Conservation (phyloP, 345 rosid genomes). For the Eucalyptus paniculata region DNA sequence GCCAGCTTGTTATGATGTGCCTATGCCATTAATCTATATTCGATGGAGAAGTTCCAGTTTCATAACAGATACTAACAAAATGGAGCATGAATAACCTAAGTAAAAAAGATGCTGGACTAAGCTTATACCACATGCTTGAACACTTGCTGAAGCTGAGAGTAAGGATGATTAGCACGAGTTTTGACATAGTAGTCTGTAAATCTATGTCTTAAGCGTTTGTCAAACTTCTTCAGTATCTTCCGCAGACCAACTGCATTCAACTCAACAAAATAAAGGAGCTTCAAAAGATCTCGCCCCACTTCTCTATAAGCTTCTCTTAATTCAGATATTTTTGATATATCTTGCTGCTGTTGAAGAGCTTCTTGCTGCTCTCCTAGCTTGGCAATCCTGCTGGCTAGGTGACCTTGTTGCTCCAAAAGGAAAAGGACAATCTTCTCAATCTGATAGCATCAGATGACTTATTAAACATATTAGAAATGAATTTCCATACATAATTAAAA, state of each 20-base stretch:
- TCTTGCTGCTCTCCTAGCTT: slow-evolving; percentile 60
- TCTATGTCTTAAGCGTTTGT: slow-evolving; percentile 91
- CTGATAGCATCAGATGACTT: slow-evolving; percentile 19
- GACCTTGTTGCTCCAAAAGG: slow-evolving; percentile 93
- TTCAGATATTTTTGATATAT: slow-evolving; percentile 38
- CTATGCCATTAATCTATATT: not conserved
- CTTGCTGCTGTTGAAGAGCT: slow-evolving; percentile 50
- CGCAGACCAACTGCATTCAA: slow-evolving; percentile 93
- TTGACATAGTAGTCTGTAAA: slow-evolving; percentile 91
- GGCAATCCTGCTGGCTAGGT: slow-evolving; percentile 58
- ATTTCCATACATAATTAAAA: not conserved
- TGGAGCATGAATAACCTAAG: not conserved
- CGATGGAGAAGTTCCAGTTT: not conserved
- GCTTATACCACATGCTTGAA: slow-evolving; percentile 94
- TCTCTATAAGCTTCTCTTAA: slow-evolving; percentile 66
- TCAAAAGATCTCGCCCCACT: slow-evolving; percentile 68
- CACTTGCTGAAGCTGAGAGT: slow-evolving; percentile 97
- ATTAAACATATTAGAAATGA: not conserved
- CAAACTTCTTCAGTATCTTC: slow-evolving; percentile 94
- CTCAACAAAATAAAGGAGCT: slow-evolving; percentile 83
- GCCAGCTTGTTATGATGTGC: not conserved
- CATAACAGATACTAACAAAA: not conserved
- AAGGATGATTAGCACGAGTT: slow-evolving; percentile 98
- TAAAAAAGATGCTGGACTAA: not conserved
- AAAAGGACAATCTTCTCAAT: slow-evolving; percentile 95